Base-by-base conservation (phyloP, 257 asterid species). In the Forsythia viridissima region DNA sequence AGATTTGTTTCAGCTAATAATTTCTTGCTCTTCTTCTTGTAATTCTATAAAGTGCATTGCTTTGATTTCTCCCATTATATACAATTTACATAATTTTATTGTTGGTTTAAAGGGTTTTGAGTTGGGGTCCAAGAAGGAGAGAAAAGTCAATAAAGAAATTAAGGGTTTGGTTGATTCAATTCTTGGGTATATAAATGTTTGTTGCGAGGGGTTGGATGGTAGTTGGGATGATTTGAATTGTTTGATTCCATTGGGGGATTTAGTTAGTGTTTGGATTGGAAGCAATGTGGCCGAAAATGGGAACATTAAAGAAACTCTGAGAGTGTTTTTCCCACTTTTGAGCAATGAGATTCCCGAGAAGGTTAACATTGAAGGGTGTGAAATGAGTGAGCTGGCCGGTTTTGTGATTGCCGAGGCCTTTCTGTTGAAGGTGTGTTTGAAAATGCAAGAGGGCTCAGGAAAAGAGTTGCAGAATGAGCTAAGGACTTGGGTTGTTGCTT, bases 261-360 rank as follows among this genome's bases (percentile, higher is more conserved):
- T 92, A 85, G 72, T 85, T 81, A 74, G 86, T 75, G 55, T 86
- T 41, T 92, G 97, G 96, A 65, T 85, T 80, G 82, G 82, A 82
- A 83, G 79, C 70, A 70, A 63, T 63, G 82, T 66, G 72, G 73
- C 51, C 63, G 75, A 72, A 63, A 77, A 74, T 57, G 73, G 38
- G 38, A 80, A 66, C 37, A 81, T 71, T 51, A 63, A 68, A 13
- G 88, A 75, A 9, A 70, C 84, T 66, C 71, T 88, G 69, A 68
- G 82, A 80, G 66, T 15, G 76, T 88, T 92, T 84, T 89, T 91
- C 21, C 93, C 96, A 37, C 92, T 89, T 76, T 79, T 92, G 76
- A 81, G 88, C 70, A 82, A 80, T 38, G 83, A 75, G 46, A 48
- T 77, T 74, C 78, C 84, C 41, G 78, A 76, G 76, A 79, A 74